These are phyloP conservation scores for Ustilago loliicola DNA, from an alignment of 1,284 basidiomycete species.

Conservation along the genomic window DNA sequence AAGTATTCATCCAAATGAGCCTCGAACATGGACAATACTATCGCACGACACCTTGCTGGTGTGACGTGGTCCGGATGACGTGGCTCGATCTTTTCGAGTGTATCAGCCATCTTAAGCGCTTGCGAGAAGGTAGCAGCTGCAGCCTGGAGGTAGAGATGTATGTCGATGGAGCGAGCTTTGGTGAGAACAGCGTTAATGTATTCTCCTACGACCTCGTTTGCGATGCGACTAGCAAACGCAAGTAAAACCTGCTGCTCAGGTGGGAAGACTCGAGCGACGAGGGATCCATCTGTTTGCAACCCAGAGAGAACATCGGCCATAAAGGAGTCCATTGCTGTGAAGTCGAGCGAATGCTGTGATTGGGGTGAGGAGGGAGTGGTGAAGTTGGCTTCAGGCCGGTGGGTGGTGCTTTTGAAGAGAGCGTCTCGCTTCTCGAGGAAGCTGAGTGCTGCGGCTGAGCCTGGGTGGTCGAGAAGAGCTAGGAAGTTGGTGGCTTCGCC, in stretches of 20 bases:
- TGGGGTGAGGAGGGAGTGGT: neutral
- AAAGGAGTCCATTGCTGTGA: conserved; percentile 92
- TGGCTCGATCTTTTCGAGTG: conserved; percentile 61
- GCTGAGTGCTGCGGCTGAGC: conserved; percentile 69
- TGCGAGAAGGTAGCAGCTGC: conserved; percentile 90
- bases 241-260: conserved; percentile 79
- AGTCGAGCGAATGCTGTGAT: conserved; percentile 75
- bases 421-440: conserved; percentile 95
- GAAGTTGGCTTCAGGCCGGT: conserved; percentile 82
- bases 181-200: conserved; percentile 85
- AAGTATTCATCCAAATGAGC: conserved; percentile 96
- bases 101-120: conserved; percentile 85
- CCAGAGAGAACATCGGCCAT: conserved; percentile 78
- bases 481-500: conserved; percentile 83
- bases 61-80: conserved; percentile 54
- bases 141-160: conserved; percentile 83
- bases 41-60: conserved; percentile 79
- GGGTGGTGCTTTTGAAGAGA: conserved; percentile 82
- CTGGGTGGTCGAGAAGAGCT: conserved; percentile 73
- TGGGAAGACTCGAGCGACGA: conserved; percentile 88
- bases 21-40: conserved; percentile 90
- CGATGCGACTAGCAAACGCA: conserved; percentile 81
- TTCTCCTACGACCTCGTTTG: conserved; percentile 80
- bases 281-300: conserved; percentile 80
- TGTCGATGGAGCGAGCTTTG: conserved; percentile 81